Percentiles rank a stretch among this genome's conserved stretches.
Conservation (phyloP, 257 asterid genomes). For the Penstemon davidsonii region DNA sequence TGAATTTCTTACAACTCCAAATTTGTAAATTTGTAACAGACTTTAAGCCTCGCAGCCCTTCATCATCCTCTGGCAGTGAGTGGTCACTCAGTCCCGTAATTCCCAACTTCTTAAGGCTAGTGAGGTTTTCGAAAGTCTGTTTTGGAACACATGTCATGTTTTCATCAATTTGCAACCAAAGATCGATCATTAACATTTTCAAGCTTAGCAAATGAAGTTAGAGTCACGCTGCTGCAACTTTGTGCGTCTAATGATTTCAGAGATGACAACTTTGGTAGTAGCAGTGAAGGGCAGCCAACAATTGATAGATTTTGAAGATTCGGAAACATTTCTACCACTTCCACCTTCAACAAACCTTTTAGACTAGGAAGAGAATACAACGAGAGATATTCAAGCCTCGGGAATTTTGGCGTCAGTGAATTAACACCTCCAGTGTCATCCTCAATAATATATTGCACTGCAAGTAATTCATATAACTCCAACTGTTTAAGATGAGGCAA, state of each 20-base stretch:
- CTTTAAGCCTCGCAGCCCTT: slow-evolving; percentile 11
- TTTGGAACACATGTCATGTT: slow-evolving; percentile 12
- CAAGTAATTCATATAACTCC: too few relatives aligned
- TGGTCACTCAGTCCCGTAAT: too few relatives aligned
- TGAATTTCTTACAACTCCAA: slow-evolving; percentile 11
- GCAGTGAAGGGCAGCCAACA: background rate
- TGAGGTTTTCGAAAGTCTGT: slow-evolving; percentile 11
- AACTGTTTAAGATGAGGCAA: too few relatives aligned
- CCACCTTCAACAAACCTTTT: too few relatives aligned
- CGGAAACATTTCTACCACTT: too few relatives aligned
- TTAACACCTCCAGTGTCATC: too few relatives aligned
- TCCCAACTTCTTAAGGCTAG: background rate
- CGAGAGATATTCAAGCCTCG: too few relatives aligned
- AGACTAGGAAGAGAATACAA: too few relatives aligned
- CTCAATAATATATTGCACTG: too few relatives aligned
- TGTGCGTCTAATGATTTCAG: background rate
- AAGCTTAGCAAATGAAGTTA: slow-evolving; percentile 5
- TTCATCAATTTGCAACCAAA: background rate
- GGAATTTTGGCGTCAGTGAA: too few relatives aligned
- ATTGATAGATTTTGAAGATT: too few relatives aligned
- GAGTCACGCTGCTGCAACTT: background rate
- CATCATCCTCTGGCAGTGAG: too few relatives aligned
- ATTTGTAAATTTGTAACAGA: background rate
- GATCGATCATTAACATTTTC: slow-evolving; percentile 18
- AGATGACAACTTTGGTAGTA: slow-evolving; percentile 18